phyloP scores from a whole-genome alignment of 2,329 filamentous ascomycete species.

The Microascus cirrosus region DNA sequence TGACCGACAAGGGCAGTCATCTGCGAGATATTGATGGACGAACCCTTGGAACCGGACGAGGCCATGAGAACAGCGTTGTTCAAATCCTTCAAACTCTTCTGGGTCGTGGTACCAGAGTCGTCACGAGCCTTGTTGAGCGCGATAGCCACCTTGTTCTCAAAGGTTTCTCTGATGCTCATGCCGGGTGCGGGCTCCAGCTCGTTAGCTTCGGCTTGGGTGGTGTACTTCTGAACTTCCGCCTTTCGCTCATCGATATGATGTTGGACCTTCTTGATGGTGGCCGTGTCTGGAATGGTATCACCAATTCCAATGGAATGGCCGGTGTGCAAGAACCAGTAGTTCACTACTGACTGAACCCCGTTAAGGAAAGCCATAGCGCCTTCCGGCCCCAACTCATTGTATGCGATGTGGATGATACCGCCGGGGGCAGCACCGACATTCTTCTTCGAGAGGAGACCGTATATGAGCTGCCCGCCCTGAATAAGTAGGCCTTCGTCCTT shows the following conservation, averaged over 20 bases:
- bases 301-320: conserved; percentile 98
- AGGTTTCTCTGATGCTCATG: conserved; percentile 98
- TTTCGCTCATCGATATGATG: conserved; percentile 74
- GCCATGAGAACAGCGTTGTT: conserved; percentile 98
- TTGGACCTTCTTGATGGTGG: conserved; percentile 77
- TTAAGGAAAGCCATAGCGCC: conserved; percentile 93
- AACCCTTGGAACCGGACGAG: conserved; percentile 93
- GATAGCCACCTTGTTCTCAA: conserved; percentile 93
- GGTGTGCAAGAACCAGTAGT: conserved; percentile 94
- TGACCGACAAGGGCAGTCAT: conserved; percentile 98
- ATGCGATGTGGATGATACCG: conserved; percentile 91
- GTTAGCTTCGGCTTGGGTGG: conserved; percentile 70
- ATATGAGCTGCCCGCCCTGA: conserved; percentile 79
- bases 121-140: conserved; percentile 93
- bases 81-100: conserved; percentile 83
- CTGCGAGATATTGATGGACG: conserved; percentile 98
- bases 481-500: conserved; percentile 74
- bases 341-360: conserved; percentile 85
- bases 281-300: conserved; percentile 86
- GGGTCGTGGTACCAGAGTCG: conserved; percentile 83
- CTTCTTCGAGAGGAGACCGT: conserved; percentile 87
- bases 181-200: conserved; percentile 84
- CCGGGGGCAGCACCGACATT: conserved; percentile 80
- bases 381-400: conserved; percentile 82
- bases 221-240: conserved; percentile 64